A percentile compares a stretch with the other conserved stretches of the same genome.
Evolutionary conservation across 192 early-diverging fungal species (phyloP).

Genomic region (Geranomyces michiganensis): DNA sequence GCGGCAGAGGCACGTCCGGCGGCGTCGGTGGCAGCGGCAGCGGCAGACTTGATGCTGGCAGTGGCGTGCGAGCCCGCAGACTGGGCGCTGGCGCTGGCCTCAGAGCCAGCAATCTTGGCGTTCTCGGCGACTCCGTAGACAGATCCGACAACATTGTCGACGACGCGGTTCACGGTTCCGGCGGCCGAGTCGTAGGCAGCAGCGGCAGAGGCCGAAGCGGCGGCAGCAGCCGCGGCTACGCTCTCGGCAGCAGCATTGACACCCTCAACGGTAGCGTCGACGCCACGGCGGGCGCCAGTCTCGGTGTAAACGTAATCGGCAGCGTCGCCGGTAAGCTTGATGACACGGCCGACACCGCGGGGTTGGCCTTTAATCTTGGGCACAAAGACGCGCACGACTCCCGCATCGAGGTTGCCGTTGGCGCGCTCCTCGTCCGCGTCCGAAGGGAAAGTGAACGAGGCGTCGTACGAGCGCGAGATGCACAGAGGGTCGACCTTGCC

Average conservation of each 20-base stretch:
- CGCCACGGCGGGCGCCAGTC: slow-evolving; percentile 10
- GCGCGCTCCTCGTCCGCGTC: slow-evolving; percentile 32
- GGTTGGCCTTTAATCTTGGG: slow-evolving; percentile 32
- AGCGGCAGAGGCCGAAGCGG: slow-evolving; percentile 46
- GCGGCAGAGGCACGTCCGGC: not conserved
- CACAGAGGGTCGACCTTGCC: slow-evolving; percentile 24
- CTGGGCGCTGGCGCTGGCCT: slow-evolving; percentile 10
- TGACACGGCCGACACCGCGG: slow-evolving; percentile 30
- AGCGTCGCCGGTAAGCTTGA: slow-evolving; percentile 25
- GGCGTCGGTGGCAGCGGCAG: slow-evolving; percentile 4
- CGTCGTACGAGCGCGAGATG: slow-evolving; percentile 34
- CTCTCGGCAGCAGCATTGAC: not conserved
- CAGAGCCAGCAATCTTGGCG: slow-evolving; percentile 9
- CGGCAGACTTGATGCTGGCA: slow-evolving; percentile 6
- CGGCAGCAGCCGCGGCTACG: slow-evolving; percentile 48
- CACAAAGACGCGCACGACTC: slow-evolving; percentile 25
- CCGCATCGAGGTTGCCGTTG: slow-evolving; percentile 22
- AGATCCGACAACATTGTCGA: slow-evolving; percentile 2
- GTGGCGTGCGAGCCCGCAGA: not conserved
- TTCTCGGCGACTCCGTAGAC: not conserved
- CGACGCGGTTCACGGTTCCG: slow-evolving; percentile 27
- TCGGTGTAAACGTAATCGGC: slow-evolving; percentile 29
- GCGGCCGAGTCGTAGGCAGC: slow-evolving; percentile 54
- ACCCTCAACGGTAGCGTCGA: not conserved
- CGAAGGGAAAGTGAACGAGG: slow-evolving; percentile 26